Evolutionary conservation across 257 asterid genomes (phyloP).

Genomic region (Nicotiana undulata): DNA sequence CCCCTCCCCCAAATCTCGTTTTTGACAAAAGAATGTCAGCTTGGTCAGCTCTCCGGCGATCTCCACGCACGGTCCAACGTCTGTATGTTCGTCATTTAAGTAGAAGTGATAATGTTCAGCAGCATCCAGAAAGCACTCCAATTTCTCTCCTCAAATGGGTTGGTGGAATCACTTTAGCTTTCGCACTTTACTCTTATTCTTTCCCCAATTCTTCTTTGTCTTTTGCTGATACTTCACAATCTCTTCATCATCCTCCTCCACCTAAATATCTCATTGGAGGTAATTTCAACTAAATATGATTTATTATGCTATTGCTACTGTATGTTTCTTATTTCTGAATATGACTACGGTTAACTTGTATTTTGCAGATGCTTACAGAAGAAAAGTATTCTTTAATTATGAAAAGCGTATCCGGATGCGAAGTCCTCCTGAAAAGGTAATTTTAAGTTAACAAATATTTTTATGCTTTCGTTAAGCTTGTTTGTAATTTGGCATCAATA

Average conservation of each 20-base stretch:
- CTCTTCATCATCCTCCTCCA: constrained; percentile 12
- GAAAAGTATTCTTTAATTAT: constrained; percentile 74
- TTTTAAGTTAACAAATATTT: background rate
- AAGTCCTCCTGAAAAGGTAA: constrained; percentile 96
- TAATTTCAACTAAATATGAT: constrained; percentile 6
- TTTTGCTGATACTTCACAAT: constrained; percentile 11
- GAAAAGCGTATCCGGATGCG: constrained; percentile 89
- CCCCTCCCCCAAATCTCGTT: background rate
- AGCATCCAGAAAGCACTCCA: background rate
- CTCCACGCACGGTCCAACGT: constrained; percentile 18
- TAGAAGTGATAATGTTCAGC: constrained; percentile 3
- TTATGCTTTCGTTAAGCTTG: background rate
- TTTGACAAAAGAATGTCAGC: constrained; percentile 31
- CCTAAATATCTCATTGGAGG: constrained; percentile 56
- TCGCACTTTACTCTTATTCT: constrained; percentile 30
- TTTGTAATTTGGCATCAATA: background rate
- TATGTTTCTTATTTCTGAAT: background rate
- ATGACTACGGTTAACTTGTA: background rate
- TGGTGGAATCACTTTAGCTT: constrained; percentile 46
- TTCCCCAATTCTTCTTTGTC: constrained; percentile 29
- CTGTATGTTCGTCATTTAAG: constrained; percentile 19
- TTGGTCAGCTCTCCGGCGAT: constrained; percentile 54
- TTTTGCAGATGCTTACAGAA: constrained; percentile 65
- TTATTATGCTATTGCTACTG: background rate
- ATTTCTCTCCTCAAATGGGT: constrained; percentile 36